Evolutionary conservation across 352 stramenopile genomes (phyloP).

Genomic region (Chrysophaeum taylorii): DNA sequence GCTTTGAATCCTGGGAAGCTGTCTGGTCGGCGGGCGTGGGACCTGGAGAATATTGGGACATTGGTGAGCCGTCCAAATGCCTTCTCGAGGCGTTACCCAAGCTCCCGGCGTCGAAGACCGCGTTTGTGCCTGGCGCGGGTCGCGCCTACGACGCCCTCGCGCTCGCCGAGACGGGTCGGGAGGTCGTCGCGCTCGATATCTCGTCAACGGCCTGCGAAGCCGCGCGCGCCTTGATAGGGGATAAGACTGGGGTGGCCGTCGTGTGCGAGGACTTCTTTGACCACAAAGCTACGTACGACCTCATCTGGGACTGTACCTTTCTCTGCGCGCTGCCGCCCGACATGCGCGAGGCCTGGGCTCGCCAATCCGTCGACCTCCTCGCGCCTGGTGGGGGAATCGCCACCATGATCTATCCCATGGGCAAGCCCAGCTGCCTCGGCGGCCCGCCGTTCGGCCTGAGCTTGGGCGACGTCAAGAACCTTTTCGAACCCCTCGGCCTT

Average conservation of each 20-base stretch:
- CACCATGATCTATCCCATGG: constrained; percentile 19
- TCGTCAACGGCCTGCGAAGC: constrained; percentile 11
- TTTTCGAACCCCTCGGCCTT: too few species aligned
- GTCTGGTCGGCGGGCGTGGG: too few species aligned
- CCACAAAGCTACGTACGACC: background rate
- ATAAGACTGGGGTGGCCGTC: background rate
- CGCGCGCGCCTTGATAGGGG: background rate
- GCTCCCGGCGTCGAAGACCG: too few species aligned
- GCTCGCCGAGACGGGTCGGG: constrained; percentile 15
- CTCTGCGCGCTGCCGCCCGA: constrained; percentile 20
- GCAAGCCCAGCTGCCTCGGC: too few species aligned
- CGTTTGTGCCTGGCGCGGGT: constrained; percentile 20
- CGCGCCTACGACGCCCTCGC: constrained; percentile 21
- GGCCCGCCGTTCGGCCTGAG: too few species aligned
- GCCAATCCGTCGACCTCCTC: background rate
- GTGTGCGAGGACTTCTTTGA: constrained; percentile 17
- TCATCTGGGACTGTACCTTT: constrained; percentile 22
- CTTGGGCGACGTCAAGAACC: too few species aligned
- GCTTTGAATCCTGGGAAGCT: too few species aligned
- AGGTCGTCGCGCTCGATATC: constrained; percentile 19
- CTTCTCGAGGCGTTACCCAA: too few species aligned
- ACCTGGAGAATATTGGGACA: too few species aligned
- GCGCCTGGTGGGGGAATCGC: background rate
- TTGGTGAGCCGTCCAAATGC: too few species aligned
- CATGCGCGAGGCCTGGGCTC: constrained; percentile 14